Percentiles rank a stretch among this genome's conserved stretches.
These are phyloP conservation scores for Zasmidium cellare DNA, from an alignment of 2,329 filamentous ascomycete genomes.

Conservation along the genomic window DNA sequence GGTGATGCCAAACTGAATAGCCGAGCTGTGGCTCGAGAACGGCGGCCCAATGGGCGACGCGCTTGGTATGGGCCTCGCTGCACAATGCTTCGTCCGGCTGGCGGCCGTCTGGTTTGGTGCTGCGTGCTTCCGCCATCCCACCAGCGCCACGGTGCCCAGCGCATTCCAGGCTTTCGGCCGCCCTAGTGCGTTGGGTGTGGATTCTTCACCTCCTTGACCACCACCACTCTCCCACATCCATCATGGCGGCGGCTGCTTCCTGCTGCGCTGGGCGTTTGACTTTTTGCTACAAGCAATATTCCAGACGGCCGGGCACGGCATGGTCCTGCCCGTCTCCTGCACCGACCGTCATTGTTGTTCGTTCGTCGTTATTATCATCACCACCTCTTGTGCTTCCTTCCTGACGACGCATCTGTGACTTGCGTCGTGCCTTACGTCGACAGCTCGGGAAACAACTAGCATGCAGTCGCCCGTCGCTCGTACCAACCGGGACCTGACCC, in stretches of 20 bases:
- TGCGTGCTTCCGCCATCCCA: slow-evolving; percentile 12
- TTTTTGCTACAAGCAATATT: slow-evolving; percentile 2
- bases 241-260: slow-evolving; percentile 12
- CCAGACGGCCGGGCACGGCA: slow-evolving; percentile 8
- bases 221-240: slow-evolving; percentile 9
- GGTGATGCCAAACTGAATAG: slow-evolving; percentile 14
- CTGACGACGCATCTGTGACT: neutral
- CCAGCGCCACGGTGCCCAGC: slow-evolving; percentile 19
- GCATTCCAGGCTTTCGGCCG: slow-evolving; percentile 17
- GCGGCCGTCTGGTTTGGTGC: slow-evolving; percentile 13
- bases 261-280: neutral
- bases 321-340: slow-evolving; percentile 16
- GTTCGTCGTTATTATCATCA: too few relatives aligned
- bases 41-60: slow-evolving; percentile 16
- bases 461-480: slow-evolving; percentile 1
- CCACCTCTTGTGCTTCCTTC: too few relatives aligned
- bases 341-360: neutral
- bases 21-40: slow-evolving; percentile 19
- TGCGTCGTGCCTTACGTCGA: slow-evolving; percentile 3
- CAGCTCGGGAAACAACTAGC: neutral
- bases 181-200: neutral
- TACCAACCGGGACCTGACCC: neutral
- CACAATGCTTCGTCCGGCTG: slow-evolving; percentile 18
- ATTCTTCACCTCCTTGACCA: too few relatives aligned
- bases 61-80: slow-evolving; percentile 14